These are phyloP conservation scores for Cyphellophora europaea DNA, from an alignment of 2,329 filamentous ascomycete species.

Conservation along the genomic window DNA sequence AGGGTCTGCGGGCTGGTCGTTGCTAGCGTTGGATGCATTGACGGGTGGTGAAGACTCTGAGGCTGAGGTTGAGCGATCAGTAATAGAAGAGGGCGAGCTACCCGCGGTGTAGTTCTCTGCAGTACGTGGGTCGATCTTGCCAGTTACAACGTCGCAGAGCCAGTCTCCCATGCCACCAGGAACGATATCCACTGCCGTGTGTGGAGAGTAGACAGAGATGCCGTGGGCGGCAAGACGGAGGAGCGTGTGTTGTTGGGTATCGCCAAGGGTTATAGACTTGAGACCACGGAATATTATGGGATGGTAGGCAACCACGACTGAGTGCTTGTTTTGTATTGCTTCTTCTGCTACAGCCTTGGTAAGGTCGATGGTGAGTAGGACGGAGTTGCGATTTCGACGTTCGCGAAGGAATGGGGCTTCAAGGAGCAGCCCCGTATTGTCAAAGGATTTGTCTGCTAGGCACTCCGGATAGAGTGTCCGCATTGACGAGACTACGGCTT, in stretches of 20 bases:
- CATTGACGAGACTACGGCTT: conserved; percentile 68
- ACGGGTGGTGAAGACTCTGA: neutral
- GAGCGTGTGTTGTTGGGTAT: conserved; percentile 80
- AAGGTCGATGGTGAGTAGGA: conserved; percentile 80
- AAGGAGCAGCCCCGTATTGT: conserved; percentile 81
- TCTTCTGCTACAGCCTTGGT: conserved; percentile 84
- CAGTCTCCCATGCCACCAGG: conserved; percentile 82
- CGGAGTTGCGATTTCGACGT: conserved; percentile 52
- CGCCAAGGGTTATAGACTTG: conserved; percentile 74
- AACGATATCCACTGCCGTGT: conserved; percentile 87
- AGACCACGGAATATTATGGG: conserved; percentile 93
- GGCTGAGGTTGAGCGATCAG: neutral
- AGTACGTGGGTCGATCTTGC: conserved; percentile 26
- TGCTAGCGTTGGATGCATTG: neutral
- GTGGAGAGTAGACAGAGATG: conserved; percentile 90
- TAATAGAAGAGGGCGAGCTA: neutral
- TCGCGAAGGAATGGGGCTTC: conserved; percentile 56
- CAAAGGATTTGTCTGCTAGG: conserved; percentile 82
- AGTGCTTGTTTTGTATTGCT: conserved; percentile 66
- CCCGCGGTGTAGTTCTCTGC: neutral
- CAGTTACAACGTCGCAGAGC: conserved; percentile 78
- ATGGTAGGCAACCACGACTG: conserved; percentile 84
- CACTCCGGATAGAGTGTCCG: conserved; percentile 79
- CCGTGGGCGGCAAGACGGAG: conserved; percentile 74
- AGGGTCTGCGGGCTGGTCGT: conserved; percentile 10